These are phyloP conservation scores for Vigna radiata DNA, from an alignment of 306 rosid species.

Conservation along the genomic window DNA sequence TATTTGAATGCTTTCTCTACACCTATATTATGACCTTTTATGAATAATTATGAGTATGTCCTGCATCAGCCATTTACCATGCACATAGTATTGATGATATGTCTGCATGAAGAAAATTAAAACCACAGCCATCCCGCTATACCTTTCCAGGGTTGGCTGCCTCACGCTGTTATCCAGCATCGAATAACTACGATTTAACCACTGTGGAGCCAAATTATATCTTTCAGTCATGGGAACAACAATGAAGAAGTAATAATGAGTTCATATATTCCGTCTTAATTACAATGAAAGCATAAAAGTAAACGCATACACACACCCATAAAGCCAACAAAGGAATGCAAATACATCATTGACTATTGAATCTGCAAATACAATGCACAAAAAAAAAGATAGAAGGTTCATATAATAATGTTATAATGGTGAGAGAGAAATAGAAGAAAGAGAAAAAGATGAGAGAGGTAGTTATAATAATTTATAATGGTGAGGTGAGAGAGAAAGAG, in stretches of 20 bases:
- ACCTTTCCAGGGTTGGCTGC: not conserved
- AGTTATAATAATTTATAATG: no score
- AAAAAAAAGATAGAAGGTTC: no score
- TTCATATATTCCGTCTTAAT: not conserved
- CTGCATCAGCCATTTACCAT: not conserved
- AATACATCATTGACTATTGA: no score
- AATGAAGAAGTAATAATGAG: not conserved
- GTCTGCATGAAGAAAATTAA: not conserved
- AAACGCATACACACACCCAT: not conserved
- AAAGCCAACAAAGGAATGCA: constrained; percentile 21
- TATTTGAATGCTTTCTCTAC: not conserved
- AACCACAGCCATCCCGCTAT: not conserved
- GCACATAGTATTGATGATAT: not conserved
- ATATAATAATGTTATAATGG: no score
- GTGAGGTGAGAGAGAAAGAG: no score
- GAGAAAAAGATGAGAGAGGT: no score
- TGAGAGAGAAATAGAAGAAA: no score
- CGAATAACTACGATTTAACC: not conserved
- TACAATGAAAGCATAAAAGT: not conserved
- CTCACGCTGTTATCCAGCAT: not conserved
- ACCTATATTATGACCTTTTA: not conserved
- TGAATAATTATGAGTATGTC: not conserved
- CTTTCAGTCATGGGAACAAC: not conserved
- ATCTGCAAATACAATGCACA: no score
- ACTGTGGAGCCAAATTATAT: not conserved